These are phyloP conservation scores for Mycothermus thermophilus DNA, from an alignment of 495 filamentous ascomycete species.

Conservation along the genomic window DNA sequence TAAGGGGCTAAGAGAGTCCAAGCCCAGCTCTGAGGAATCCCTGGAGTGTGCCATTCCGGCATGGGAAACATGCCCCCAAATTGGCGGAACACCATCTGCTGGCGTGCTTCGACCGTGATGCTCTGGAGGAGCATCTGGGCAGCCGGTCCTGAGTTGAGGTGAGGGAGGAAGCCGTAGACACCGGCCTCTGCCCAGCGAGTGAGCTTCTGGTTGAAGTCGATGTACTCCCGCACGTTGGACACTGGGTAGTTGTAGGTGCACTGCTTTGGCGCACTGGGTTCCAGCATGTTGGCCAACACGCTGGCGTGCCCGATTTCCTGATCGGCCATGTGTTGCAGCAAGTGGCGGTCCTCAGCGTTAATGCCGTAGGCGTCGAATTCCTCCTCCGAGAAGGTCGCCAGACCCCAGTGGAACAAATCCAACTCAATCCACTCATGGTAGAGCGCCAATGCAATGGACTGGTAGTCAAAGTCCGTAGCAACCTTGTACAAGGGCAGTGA, in stretches of 20 bases:
- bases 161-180: constrained; percentile 71
- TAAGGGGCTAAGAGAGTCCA: constrained; percentile 79
- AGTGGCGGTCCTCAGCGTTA: constrained; percentile 48
- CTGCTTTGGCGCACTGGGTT: constrained; percentile 53
- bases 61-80: constrained; percentile 74
- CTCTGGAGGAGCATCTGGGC: constrained; percentile 59
- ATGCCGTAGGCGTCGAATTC: constrained; percentile 61
- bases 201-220: constrained; percentile 78
- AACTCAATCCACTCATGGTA: constrained; percentile 84
- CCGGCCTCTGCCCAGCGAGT: constrained; percentile 74
- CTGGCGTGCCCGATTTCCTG: constrained; percentile 77
- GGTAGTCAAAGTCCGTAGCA: constrained; percentile 60
- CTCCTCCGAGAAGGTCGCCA: constrained; percentile 52
- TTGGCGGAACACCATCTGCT: constrained; percentile 82
- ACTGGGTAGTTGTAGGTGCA: constrained; percentile 79
- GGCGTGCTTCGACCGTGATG: constrained; percentile 73
- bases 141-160: constrained; percentile 65
- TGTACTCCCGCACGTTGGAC: constrained; percentile 58
- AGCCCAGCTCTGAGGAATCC: constrained; percentile 73
- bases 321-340: constrained; percentile 75
- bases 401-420: constrained; percentile 71
- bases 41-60: constrained; percentile 73
- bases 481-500: constrained; percentile 57
- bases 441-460: constrained; percentile 54
- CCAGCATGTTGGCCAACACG: constrained; percentile 69